Percentiles rank a stretch among this genome's conserved stretches.
Conservation (phyloP, 2,329 filamentous ascomycete genomes). For the Sclerotinia nivalis region DNA sequence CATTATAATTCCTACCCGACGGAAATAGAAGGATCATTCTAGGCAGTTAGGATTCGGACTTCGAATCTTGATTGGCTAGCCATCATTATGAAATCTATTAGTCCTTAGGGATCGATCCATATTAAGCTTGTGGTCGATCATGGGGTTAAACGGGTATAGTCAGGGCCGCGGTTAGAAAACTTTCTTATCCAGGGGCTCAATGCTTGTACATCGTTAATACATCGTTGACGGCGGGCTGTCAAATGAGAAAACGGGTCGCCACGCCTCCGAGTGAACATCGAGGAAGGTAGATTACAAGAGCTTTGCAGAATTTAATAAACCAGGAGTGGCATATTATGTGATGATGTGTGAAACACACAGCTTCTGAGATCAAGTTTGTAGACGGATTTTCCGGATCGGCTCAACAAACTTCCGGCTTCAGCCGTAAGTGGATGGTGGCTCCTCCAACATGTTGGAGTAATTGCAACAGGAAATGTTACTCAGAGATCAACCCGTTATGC, state of each 20-base stretch:
- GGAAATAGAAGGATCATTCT: neutral
- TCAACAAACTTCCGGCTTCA: neutral
- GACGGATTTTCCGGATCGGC: neutral
- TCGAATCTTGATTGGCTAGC: neutral
- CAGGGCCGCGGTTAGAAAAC: neutral
- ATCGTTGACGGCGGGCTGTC: neutral
- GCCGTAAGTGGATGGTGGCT: neutral
- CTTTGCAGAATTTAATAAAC: too few species aligned
- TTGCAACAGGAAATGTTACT: neutral
- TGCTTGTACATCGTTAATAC: neutral
- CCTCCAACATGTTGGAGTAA: too few species aligned
- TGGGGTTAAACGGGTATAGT: too few species aligned
- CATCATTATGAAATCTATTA: neutral
- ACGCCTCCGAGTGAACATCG: too few species aligned
- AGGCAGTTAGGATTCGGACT: neutral
- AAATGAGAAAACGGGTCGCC: too few species aligned
- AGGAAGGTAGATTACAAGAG: too few species aligned
- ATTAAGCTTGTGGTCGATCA: neutral
- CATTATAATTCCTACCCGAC: too few species aligned
- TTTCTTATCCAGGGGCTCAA: neutral
- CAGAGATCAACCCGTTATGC: neutral
- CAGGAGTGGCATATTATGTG: neutral
- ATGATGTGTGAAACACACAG: neutral
- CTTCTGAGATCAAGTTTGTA: neutral
- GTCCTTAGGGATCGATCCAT: neutral